Conservation (phyloP, 208 protist species). For the Trypanosoma grayi region DNA sequence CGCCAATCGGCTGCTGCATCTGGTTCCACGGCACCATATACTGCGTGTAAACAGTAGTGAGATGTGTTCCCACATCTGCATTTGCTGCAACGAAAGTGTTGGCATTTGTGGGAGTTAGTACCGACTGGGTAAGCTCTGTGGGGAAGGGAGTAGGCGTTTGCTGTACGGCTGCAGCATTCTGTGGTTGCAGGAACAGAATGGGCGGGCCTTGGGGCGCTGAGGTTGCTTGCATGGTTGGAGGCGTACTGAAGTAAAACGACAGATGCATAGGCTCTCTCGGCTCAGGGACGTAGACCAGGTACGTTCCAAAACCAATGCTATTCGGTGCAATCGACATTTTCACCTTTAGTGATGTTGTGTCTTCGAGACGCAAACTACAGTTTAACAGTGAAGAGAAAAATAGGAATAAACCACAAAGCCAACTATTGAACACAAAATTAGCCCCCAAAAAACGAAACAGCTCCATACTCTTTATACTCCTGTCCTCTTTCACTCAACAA, state of each 20-base stretch:
- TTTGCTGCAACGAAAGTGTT: background rate
- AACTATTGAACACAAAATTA: no score
- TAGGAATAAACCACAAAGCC: no score
- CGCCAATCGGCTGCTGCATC: conserved; percentile 2
- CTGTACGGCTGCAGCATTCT: background rate
- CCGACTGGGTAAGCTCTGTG: no score
- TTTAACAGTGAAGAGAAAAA: no score
- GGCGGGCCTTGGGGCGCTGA: background rate
- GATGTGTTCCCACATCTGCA: background rate
- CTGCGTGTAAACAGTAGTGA: background rate
- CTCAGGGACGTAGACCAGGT: background rate
- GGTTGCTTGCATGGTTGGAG: background rate
- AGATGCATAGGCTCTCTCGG: background rate
- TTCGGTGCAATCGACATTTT: background rate
- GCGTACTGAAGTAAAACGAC: background rate
- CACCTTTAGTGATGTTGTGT: background rate
- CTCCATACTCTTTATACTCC: no score
- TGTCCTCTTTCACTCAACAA: no score
- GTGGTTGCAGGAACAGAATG: background rate
- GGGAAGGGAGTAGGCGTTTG: no score
- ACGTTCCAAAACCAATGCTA: background rate
- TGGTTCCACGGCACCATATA: background rate
- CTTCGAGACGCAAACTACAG: background rate
- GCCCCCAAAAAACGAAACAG: no score
- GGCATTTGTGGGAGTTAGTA: background rate